phyloP scores from a whole-genome alignment of 2,329 filamentous ascomycete species.

The Alternaria arborescens region DNA sequence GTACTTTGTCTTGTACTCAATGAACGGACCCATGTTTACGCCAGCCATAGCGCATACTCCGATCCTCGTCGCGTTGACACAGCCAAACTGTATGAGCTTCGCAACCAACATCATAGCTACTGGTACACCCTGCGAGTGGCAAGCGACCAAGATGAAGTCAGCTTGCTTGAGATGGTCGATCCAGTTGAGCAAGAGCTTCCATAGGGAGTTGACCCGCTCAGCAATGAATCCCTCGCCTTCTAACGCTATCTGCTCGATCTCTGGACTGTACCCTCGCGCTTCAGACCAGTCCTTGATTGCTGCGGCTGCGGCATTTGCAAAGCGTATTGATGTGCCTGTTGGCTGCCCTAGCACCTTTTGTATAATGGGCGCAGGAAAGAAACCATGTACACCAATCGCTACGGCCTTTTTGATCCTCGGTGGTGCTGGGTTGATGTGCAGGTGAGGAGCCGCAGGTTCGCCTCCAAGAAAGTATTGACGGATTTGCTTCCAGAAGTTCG shows the following conservation, averaged over 20 bases:
- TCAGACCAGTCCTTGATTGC: slow-evolving; percentile 86
- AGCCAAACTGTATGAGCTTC: slow-evolving; percentile 89
- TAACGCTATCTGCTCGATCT: slow-evolving; percentile 92
- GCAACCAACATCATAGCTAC: slow-evolving; percentile 92
- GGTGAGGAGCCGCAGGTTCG: slow-evolving; percentile 69
- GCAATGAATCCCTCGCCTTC: slow-evolving; percentile 94
- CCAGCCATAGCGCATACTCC: slow-evolving; percentile 91
- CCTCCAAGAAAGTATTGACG: slow-evolving; percentile 53
- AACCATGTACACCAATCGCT: slow-evolving; percentile 92
- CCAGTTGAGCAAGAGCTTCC: slow-evolving; percentile 95
- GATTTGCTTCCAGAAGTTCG: slow-evolving; percentile 57
- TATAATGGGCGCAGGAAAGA: slow-evolving; percentile 86
- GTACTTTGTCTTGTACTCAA: slow-evolving; percentile 88
- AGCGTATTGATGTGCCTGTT: slow-evolving; percentile 92
- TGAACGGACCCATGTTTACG: slow-evolving; percentile 90
- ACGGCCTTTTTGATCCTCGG: slow-evolving; percentile 84
- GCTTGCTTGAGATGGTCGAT: slow-evolving; percentile 87
- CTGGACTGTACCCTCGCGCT: slow-evolving; percentile 70
- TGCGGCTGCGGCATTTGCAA: slow-evolving; percentile 85
- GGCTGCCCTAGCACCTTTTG: slow-evolving; percentile 94
- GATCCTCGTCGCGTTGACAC: slow-evolving; percentile 74
- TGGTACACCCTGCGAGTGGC: slow-evolving; percentile 94
- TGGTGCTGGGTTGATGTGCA: slow-evolving; percentile 73
- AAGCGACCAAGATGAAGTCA: slow-evolving; percentile 90
- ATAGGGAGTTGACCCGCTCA: slow-evolving; percentile 88